These are phyloP conservation scores for Pontederia crassipes DNA, from an alignment of 176 grass and related monocot genomes.

Conservation along the genomic window DNA sequence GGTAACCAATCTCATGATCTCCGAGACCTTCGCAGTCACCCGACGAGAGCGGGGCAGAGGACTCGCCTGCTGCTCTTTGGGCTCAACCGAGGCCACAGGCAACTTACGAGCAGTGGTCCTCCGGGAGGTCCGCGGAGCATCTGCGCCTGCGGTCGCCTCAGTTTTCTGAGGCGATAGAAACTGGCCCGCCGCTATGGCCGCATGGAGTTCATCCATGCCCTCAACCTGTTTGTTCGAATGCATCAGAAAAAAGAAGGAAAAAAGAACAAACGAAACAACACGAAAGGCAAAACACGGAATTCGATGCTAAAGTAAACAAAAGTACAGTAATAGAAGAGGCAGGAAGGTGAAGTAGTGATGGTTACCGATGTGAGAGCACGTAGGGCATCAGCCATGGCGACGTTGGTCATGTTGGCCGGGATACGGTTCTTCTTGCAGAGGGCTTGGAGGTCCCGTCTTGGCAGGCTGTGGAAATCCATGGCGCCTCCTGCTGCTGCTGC, in stretches of 20 bases:
- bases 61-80: constrained; percentile 6
- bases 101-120: constrained; percentile 8
- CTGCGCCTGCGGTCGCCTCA: constrained; percentile 20
- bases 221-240: constrained; percentile 17
- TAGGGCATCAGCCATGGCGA: constrained; percentile 79
- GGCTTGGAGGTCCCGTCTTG: constrained; percentile 58
- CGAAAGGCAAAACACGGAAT: constrained; percentile 12
- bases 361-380: constrained; percentile 42
- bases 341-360: not conserved
- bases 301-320: constrained; percentile 1
- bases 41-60: constrained; percentile 12
- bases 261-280: not conserved
- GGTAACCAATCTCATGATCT: constrained; percentile 32
- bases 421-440: constrained; percentile 83
- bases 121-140: not conserved
- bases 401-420: constrained; percentile 83
- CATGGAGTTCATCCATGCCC: constrained; percentile 34
- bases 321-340: not conserved
- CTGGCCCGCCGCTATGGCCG: constrained; percentile 29
- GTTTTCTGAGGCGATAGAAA: constrained; percentile 25
- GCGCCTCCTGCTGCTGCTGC: too few relatives aligned
- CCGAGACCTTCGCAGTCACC: constrained; percentile 27
- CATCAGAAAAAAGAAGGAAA: too few relatives aligned
- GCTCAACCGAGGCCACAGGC: constrained; percentile 19
- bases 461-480: constrained; percentile 74